Evolutionary conservation across 495 filamentous ascomycete genomes (phyloP), one percentile per base, ranked within the genome.

Genomic region (Physcia stellaris): DNA sequence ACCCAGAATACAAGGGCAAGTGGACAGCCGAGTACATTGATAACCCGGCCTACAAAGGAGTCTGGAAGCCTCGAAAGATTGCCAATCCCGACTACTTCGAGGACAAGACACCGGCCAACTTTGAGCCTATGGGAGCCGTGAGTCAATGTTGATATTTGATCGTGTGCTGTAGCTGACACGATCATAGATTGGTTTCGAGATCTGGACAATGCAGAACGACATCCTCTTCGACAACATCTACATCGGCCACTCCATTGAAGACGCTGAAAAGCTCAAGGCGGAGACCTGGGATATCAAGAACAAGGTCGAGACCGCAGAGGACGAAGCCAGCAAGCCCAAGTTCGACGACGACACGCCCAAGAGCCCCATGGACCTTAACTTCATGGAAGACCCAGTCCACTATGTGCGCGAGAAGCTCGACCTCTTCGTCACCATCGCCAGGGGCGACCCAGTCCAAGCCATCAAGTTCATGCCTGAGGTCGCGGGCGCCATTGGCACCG

Each of bases 191-290:
- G 88, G 90, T 51, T 95, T 94, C 51, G 92, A 96, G 64, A 83
- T 98, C 65, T 98, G 90, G 90, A 96, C 92, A 51, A 98, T 98
- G 90, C 90, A 94, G 58, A 92, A 79, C 61, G 83, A 95, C 60
- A 94, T 96, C 47, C 78, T 95, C 50, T 99, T 99, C 54, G 86
- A 96, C 76, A 99, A 99, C 78, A 86, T 99, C 73, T 99, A 96
- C 75, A 81, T 99, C 62, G 92, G 92, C 47, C 92, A 99, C 77
- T 99, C 92, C 31, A 61, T 84, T 49, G 85, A 82, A 56, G 92
- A 99, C 49, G 92, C 92, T 43, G 76, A 80, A 61, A 81, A 86
- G 66, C 68, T 99, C 48, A 80, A 88, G 59, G 63, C 82, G 35
- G 83, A 94, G 70, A 90, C 85, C 46, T 99, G 87, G 64, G 82